These are phyloP conservation scores for Stylonectria norvegica DNA, from an alignment of 2,329 filamentous ascomycete species.

Conservation along the genomic window DNA sequence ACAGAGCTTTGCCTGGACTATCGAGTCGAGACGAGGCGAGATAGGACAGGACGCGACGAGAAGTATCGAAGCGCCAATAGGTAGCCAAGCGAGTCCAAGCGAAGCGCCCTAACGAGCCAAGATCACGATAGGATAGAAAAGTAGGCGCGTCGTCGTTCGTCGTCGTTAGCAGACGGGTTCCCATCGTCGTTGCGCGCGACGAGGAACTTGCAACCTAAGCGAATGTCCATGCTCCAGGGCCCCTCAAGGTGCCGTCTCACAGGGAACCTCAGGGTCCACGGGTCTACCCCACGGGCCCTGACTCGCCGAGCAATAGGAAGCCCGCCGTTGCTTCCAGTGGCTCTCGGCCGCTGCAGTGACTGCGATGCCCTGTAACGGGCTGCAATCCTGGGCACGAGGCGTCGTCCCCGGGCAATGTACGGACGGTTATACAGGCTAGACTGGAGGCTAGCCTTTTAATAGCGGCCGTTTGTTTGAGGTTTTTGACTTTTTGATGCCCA, in stretches of 20 bases:
- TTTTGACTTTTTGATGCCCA: conserved; percentile 31
- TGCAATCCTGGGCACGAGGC: too few relatives aligned
- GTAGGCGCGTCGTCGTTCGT: too few relatives aligned
- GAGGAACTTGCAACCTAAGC: too few relatives aligned
- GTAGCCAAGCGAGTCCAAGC: too few relatives aligned
- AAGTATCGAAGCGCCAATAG: not conserved
- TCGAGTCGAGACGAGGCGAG: not conserved
- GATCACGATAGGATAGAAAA: too few relatives aligned
- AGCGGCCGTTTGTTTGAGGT: conserved; percentile 26
- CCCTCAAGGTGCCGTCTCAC: conserved; percentile 9
- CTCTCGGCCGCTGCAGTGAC: conserved; percentile 24
- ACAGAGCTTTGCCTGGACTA: not conserved
- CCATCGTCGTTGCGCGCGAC: too few relatives aligned
- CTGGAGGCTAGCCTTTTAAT: conserved; percentile 13
- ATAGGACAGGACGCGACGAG: not conserved
- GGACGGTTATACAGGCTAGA: conserved; percentile 14
- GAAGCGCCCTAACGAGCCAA: not conserved
- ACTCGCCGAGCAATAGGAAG: conserved; percentile 26
- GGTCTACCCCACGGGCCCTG: conserved; percentile 21
- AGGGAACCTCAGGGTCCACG: conserved; percentile 9
- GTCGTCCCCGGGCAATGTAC: conserved; percentile 13
- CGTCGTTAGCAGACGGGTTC: too few relatives aligned
- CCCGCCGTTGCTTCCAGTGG: conserved; percentile 21
- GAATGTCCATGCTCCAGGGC: conserved; percentile 1
- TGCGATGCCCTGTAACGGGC: too few relatives aligned